Conservation (phyloP, 1,139 yeast species). For the Spencermartinsiella ligniputridi region DNA sequence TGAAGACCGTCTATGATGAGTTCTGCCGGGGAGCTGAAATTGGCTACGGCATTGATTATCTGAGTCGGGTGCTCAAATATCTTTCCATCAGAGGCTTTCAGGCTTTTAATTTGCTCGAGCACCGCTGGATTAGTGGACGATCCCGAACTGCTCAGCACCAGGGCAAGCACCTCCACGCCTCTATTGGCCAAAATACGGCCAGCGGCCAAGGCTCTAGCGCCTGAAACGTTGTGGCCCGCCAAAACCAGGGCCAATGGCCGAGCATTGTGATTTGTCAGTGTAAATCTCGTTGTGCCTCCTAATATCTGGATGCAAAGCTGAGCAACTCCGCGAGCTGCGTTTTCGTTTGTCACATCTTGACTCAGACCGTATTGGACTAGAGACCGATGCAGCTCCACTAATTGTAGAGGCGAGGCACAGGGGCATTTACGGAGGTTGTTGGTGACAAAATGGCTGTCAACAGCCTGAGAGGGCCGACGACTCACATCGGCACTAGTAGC, state of each 20-base stretch:
- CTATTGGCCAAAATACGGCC: conserved; percentile 78
- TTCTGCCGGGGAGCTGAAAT: conserved; percentile 70
- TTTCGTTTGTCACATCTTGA: conserved; percentile 54
- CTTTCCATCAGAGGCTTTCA: conserved; percentile 53
- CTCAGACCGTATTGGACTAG: conserved; percentile 49
- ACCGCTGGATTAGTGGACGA: neutral
- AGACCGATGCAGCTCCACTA: conserved; percentile 72
- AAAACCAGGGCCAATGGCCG: conserved; percentile 73
- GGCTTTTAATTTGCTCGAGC: conserved; percentile 4
- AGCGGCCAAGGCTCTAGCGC: conserved; percentile 70
- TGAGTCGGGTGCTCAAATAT: conserved; percentile 38
- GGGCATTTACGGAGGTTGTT: conserved; percentile 37
- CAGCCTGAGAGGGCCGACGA: neutral
- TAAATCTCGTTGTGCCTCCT: conserved; percentile 64
- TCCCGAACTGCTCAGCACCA: neutral
- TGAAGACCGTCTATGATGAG: conserved; percentile 76
- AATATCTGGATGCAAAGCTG: conserved; percentile 55
- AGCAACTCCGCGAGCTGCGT: conserved; percentile 66
- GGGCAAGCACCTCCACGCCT: conserved; percentile 9
- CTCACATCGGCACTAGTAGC: neutral
- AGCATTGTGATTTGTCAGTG: conserved; percentile 61
- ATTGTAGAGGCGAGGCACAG: conserved; percentile 68
- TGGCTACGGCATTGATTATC: conserved; percentile 36
- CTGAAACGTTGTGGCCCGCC: conserved; percentile 64
- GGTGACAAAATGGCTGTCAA: conserved; percentile 1